These are phyloP conservation scores for Rhizopogon vulgaris DNA, from an alignment of 768 basidiomycete genomes.

Conservation along the genomic window DNA sequence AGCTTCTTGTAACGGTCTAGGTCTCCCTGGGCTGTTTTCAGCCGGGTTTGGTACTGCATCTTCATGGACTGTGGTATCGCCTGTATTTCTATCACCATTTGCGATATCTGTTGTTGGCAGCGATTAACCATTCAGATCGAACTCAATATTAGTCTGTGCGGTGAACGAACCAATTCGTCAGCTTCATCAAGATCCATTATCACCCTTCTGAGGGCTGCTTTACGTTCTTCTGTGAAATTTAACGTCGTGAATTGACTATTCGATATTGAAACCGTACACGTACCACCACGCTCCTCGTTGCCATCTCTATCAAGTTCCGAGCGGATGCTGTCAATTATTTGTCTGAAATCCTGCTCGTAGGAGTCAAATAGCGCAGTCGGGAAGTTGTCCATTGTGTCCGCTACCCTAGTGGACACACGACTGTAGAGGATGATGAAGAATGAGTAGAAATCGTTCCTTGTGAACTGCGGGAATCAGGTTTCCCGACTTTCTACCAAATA, in stretches of 20 bases:
- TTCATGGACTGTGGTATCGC: constrained; percentile 86
- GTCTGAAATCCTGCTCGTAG: constrained; percentile 89
- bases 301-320: constrained; percentile 72
- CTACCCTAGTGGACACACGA: neutral
- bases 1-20: constrained; percentile 77
- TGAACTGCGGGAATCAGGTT: neutral
- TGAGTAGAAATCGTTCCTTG: too few relatives aligned
- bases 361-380: constrained; percentile 84
- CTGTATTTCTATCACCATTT: constrained; percentile 99
- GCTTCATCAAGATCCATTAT: constrained; percentile 98
- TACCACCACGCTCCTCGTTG: constrained; percentile 65
- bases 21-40: constrained; percentile 69
- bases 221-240: constrained; percentile 61
- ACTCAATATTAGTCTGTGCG: neutral
- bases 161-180: constrained; percentile 78
- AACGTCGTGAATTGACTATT: neutral
- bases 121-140: neutral
- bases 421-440: neutral
- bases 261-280: constrained; percentile 17
- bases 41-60: constrained; percentile 67
- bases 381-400: constrained; percentile 63
- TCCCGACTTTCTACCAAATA: too few relatives aligned
- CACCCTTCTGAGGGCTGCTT: constrained; percentile 71
- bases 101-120: constrained; percentile 62
- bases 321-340: constrained; percentile 69